Evolutionary conservation across 1,284 basidiomycete species (phyloP).

Genomic region (Ustanciosporium gigantosporum): DNA sequence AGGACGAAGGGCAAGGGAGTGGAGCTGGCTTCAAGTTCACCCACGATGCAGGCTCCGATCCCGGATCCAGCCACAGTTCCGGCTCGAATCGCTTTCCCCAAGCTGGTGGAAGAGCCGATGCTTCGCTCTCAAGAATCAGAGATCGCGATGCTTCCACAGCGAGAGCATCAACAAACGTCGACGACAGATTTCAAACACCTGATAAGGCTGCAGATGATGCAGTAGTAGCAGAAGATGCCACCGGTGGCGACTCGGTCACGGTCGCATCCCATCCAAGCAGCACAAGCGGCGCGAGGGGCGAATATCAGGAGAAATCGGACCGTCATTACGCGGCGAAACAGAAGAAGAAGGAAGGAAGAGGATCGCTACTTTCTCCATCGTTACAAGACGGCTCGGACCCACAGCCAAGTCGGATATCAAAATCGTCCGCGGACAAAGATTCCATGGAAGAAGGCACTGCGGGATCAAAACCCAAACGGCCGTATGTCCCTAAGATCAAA

Average conservation of each 20-base stretch:
- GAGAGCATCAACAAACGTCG: not conserved
- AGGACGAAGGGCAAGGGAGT: too few relatives aligned
- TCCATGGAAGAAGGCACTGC: not conserved
- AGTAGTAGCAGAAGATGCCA: not conserved
- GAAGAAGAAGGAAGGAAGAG: conserved; percentile 37
- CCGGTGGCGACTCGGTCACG: not conserved
- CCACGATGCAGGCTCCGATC: not conserved
- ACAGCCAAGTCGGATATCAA: not conserved
- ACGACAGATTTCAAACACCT: too few relatives aligned
- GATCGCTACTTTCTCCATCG: conserved; percentile 12
- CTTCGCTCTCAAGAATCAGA: conserved; percentile 8
- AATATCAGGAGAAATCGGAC: conserved; percentile 21
- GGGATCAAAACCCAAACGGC: conserved; percentile 4
- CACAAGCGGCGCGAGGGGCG: too few relatives aligned
- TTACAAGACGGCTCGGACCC: not conserved
- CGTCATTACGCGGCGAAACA: conserved; percentile 32
- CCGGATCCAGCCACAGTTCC: not conserved
- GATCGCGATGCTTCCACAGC: conserved; percentile 3
- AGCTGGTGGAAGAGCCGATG: conserved; percentile 7
- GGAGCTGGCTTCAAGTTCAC: conserved; percentile 24
- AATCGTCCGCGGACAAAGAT: not conserved
- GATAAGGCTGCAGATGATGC: too few relatives aligned
- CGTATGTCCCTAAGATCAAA: conserved; percentile 5
- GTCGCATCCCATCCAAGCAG: not conserved
- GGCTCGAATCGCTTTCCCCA: not conserved